A percentile compares a stretch with the other conserved stretches of the same genome.
Evolutionary conservation across 345 rosid genomes (phyloP).

Genomic region (Eucalyptus cladocalyx): DNA sequence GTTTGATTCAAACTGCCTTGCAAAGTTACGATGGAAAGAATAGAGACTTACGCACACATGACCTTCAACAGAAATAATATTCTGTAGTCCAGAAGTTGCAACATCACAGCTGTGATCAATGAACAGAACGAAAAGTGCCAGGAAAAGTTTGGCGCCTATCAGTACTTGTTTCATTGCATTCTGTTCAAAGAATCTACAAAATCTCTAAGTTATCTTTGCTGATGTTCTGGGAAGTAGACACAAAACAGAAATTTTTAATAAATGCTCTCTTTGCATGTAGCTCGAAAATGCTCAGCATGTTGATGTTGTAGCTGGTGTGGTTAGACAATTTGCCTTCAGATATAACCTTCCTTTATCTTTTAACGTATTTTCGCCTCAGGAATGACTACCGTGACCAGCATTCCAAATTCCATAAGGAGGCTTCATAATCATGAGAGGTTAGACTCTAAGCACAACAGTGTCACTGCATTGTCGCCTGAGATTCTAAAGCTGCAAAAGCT

Average conservation of each 20-base stretch:
- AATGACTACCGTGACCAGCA: not conserved
- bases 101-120: not conserved
- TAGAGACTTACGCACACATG: not conserved
- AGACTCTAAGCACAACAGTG: not conserved
- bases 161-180: not conserved
- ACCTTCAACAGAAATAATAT: not conserved
- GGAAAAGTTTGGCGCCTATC: not conserved
- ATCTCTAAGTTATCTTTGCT: not conserved
- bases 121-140: accelerated
- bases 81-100: not conserved
- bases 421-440: not conserved
- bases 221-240: not conserved
- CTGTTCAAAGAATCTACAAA: not conserved
- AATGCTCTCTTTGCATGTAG: not conserved
- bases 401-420: not conserved
- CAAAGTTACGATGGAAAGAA: not conserved
- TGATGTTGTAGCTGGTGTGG: not conserved
- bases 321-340: not conserved
- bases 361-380: not conserved
- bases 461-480: not conserved
- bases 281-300: not conserved
- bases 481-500: not conserved
- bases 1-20: not conserved
- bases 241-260: not conserved
- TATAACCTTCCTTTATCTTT: not conserved